Conservation (phyloP, 495 filamentous ascomycete species). For the Penicillium cataractarum region DNA sequence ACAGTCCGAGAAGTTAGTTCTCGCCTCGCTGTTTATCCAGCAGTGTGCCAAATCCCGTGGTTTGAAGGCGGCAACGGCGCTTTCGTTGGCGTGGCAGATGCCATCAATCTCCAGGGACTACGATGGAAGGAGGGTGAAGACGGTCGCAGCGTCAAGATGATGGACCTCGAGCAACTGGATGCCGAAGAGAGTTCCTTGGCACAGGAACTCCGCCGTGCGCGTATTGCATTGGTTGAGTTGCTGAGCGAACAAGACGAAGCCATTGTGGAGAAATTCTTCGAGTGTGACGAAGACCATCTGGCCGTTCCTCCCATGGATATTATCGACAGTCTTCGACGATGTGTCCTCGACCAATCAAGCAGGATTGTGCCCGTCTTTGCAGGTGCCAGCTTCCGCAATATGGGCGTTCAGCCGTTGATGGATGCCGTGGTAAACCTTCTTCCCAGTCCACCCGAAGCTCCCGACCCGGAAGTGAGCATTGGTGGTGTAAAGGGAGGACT, state of each 20-base stretch:
- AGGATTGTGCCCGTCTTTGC: slow-evolving; percentile 85
- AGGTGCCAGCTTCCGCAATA: slow-evolving; percentile 90
- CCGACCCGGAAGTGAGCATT: slow-evolving; percentile 75
- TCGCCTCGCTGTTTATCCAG: slow-evolving; percentile 79
- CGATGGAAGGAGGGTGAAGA: slow-evolving; percentile 64
- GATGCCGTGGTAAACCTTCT: slow-evolving; percentile 87
- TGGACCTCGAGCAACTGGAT: slow-evolving; percentile 54
- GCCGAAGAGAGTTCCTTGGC: slow-evolving; percentile 57
- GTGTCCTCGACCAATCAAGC: slow-evolving; percentile 57
- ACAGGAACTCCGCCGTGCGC: slow-evolving; percentile 74
- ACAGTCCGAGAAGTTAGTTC: slow-evolving; percentile 84
- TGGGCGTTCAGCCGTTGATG: slow-evolving; percentile 90
- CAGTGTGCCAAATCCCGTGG: slow-evolving; percentile 95
- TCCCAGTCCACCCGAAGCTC: slow-evolving; percentile 78
- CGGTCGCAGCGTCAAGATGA: slow-evolving; percentile 62
- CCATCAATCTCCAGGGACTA: slow-evolving; percentile 61
- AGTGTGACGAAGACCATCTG: slow-evolving; percentile 71
- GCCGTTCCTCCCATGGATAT: slow-evolving; percentile 67
- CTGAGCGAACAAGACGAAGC: slow-evolving; percentile 85
- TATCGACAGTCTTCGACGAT: slow-evolving; percentile 71
- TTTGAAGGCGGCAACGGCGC: slow-evolving; percentile 74
- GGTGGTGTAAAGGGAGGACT: slow-evolving; percentile 55
- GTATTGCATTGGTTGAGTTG: slow-evolving; percentile 76
- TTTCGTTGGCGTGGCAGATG: slow-evolving; percentile 83
- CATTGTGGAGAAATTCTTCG: slow-evolving; percentile 82